These are phyloP conservation scores for Cyclotella atomus DNA, from an alignment of 108 stramenopile species.

Conservation along the genomic window DNA sequence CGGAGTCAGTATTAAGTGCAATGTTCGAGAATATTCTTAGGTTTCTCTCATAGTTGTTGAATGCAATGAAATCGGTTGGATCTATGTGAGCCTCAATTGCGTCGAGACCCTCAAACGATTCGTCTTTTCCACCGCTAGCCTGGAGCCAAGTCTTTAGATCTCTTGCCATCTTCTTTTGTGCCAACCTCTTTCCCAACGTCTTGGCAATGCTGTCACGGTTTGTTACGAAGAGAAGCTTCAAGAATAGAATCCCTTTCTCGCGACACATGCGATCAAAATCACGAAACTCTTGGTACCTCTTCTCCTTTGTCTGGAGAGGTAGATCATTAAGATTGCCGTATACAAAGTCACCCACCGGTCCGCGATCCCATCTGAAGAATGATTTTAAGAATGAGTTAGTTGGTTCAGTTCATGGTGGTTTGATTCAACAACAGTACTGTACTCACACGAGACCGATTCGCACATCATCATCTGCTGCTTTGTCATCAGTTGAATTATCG, in stretches of 20 bases:
- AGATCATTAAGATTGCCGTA: constrained; percentile 60
- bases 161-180: constrained; percentile 77
- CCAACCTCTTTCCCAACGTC: constrained; percentile 76
- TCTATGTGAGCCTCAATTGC: constrained; percentile 78
- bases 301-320: constrained; percentile 35
- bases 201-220: constrained; percentile 72
- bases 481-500: constrained; percentile 1
- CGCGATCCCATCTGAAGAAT: constrained; percentile 62
- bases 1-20: constrained; percentile 64
- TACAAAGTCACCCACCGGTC: constrained; percentile 56
- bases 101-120: constrained; percentile 57
- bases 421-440: background rate
- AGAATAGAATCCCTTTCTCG: constrained; percentile 65
- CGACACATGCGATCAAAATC: constrained; percentile 65
- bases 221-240: constrained; percentile 74
- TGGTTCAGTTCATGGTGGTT: too few species aligned
- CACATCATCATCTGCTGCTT: constrained; percentile 17
- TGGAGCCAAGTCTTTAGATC: constrained; percentile 72
- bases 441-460: constrained; percentile 45
- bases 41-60: constrained; percentile 75
- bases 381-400: too few species aligned
- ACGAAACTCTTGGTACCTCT: constrained; percentile 69
- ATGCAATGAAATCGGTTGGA: constrained; percentile 83
- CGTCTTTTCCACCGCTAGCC: constrained; percentile 41
- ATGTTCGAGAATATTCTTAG: constrained; percentile 61